A percentile compares a stretch with the other conserved stretches of the same genome.
Conservation (phyloP, 208 protist species). For the Crithidia acanthocephali region DNA sequence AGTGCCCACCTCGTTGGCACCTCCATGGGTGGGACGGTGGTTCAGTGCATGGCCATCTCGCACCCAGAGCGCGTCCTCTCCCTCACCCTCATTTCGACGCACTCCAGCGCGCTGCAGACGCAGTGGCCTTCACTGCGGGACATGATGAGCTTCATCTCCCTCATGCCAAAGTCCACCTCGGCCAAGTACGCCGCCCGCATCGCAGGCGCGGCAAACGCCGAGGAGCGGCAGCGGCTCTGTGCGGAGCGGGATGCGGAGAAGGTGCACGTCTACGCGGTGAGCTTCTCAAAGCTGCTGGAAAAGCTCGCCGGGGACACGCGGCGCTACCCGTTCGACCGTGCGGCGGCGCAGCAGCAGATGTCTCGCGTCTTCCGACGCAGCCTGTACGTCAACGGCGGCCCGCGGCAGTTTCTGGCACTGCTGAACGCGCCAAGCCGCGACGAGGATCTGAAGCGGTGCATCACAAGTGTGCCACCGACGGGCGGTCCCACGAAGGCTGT, state of each 20-base stretch:
- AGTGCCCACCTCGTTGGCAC: slow-evolving; percentile 65
- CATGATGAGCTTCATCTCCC: slow-evolving; percentile 41
- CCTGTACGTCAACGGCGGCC: slow-evolving; percentile 44
- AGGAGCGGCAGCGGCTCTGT: slow-evolving; percentile 33
- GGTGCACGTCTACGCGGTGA: slow-evolving; percentile 35
- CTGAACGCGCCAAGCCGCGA: slow-evolving; percentile 48
- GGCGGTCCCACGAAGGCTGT: neutral
- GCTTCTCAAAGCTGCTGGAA: slow-evolving; percentile 46
- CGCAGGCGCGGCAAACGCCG: slow-evolving; percentile 24
- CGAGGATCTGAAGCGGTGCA: slow-evolving; percentile 27
- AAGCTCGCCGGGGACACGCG: slow-evolving; percentile 37
- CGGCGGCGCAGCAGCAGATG: slow-evolving; percentile 33
- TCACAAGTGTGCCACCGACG: slow-evolving; percentile 31
- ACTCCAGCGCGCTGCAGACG: slow-evolving; percentile 30
- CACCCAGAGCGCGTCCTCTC: slow-evolving; percentile 53
- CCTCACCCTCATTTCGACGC: slow-evolving; percentile 55
- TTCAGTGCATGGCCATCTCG: slow-evolving; percentile 59
- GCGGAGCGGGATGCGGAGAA: slow-evolving; percentile 39
- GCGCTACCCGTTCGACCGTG: slow-evolving; percentile 48
- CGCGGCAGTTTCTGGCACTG: slow-evolving; percentile 65
- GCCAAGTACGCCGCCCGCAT: slow-evolving; percentile 40
- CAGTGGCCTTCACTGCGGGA: slow-evolving; percentile 52
- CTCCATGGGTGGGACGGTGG: slow-evolving; percentile 79
- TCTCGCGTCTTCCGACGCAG: slow-evolving; percentile 50
- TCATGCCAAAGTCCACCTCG: slow-evolving; percentile 40